Percentiles rank a stretch among this genome's conserved stretches.
phyloP scores from a whole-genome alignment of 345 rosid genomes.

The Nasturtium officinale region DNA sequence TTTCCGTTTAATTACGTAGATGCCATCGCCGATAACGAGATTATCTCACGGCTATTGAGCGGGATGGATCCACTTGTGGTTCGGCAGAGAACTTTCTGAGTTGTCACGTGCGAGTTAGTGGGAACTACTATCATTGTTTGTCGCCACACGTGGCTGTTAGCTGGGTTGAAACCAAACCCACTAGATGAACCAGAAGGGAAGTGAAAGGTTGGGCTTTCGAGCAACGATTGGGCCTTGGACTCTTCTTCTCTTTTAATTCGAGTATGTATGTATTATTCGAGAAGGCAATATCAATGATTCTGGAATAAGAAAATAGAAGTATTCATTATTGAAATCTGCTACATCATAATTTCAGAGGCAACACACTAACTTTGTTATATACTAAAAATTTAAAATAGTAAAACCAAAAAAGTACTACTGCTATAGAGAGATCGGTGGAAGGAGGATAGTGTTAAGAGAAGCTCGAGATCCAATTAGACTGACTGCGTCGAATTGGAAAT shows the following conservation, averaged over 20 bases:
- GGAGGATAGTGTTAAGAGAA: not conserved
- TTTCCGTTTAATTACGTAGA: constrained; percentile 57
- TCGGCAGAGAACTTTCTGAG: constrained; percentile 46
- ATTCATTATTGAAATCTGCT: not conserved
- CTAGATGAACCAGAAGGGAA: not conserved
- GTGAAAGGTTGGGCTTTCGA: constrained; percentile 4
- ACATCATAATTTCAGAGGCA: not conserved
- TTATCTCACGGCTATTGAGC: constrained; percentile 46
- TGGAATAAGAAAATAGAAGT: not conserved
- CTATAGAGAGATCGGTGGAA: not conserved
- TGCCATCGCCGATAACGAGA: constrained; percentile 45
- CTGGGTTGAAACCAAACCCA: not conserved
- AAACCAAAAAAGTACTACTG: not conserved
- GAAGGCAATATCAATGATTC: constrained; percentile 5
- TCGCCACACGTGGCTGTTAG: constrained; percentile 11
- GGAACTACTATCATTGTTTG: not conserved
- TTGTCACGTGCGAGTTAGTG: constrained; percentile 27
- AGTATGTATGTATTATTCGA: not conserved
- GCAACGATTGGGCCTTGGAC: not conserved
- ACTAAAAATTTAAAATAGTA: not conserved
- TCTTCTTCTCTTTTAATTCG: not conserved
- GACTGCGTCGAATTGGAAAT: constrained; percentile 16
- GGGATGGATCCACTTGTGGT: constrained; percentile 70
- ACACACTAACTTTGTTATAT: not conserved
- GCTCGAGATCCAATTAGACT: constrained; percentile 36